Evolutionary conservation across 352 stramenopile species (phyloP), one percentile per base, ranked within the genome.

Genomic region (Nothophytophthora sp.): DNA sequence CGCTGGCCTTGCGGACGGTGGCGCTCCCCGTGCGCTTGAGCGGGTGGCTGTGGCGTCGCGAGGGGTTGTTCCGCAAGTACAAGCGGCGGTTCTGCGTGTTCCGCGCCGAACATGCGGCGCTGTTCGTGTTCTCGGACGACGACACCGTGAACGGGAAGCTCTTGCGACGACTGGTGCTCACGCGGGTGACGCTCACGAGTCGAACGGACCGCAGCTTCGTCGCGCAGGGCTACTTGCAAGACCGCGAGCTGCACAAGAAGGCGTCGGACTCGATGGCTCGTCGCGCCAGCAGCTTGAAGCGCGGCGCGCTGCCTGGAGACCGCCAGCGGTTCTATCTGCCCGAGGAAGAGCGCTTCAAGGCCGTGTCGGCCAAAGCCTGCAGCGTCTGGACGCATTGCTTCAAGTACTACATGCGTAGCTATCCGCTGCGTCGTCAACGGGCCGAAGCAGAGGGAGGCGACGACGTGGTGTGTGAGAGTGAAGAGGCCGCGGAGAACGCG

Each of bases 361-460:
- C 74, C 0, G 73, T 88, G 25, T 77, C 69, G 33, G 35, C 43
- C 5, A 86, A 86, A 34, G 39, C 66, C 3, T 59, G 66, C 10
- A 67, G 49, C 7, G 67, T 88, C 12, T 88, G 71, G 77, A 54
- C 69, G 13, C 77, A 88, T 51, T 88, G 77, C 55, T 81, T 88
- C 19, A 77, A 73, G 46, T 68, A 79, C 38, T 72, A 86, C 37
- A 77, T 84, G 74, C 75, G 74, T 44, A 80, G 74, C 45, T 70
- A 81, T 37, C 32, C 42, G 11, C 45, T 74, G 12, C 58, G 63
- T 1, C 50, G 43, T 20, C 49, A 60, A 29, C 33, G 50, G 22
- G 24, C 25, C 20, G 13, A 38, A 10, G 10, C 23, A 9, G 43
- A 32, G 13, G 16, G 29, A n/a, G n/a, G n/a, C n/a, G n/a, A n/a